Evolutionary conservation across 2,329 filamentous ascomycete genomes (phyloP), one percentile per base, ranked within the genome.

Genomic region (Aureobasidium sp.): DNA sequence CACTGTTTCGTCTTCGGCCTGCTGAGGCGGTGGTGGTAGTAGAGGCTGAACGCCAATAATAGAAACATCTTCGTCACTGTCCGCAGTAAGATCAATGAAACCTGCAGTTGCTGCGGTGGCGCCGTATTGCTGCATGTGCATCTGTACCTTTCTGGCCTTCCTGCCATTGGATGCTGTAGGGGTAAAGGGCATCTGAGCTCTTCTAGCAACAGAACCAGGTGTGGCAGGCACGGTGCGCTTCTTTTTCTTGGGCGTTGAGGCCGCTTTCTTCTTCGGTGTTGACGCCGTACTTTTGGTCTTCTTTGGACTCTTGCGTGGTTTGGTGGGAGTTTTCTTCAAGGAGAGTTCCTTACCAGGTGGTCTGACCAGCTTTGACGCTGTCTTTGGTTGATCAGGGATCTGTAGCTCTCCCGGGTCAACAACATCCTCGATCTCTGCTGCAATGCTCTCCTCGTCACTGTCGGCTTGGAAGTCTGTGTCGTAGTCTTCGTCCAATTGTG

Each of bases 381-480:
- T 59, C 53, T 62, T 60, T 25, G 61, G 29, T 41, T 50, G 63
- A 8, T 45, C 41, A 25, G 61, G 55, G 14, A 58, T 57, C 11
- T 61, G 42, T 13, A 65, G 59, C 36, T 64, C 63, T 6, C 25
- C 39, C 14, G 51, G 45, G 34, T 66, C 49, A 36, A 61, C 54
- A 14, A 65, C 64, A 50, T 67, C 67, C 16, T 64, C 59, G 32
- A 68, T 67, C 21, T 66, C 63, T 25, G 71, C 73, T 60, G 64
- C 67, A 13, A 51, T 42, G 49, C 67, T 67, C 27, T 73, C 71
- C 3, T 51, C 69, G 30, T 74, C 74, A 47, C 70, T 75, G 16
- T 74, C 71, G 14, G 72, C 76, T 55, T 79, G 77, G 66, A 81
- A 81, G 64, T 80, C 79, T 16, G 79, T 81, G 64, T 81, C 79